Evolutionary conservation across 495 filamentous ascomycete genomes (phyloP).

Genomic region (Hyaloscypha hepaticicola): DNA sequence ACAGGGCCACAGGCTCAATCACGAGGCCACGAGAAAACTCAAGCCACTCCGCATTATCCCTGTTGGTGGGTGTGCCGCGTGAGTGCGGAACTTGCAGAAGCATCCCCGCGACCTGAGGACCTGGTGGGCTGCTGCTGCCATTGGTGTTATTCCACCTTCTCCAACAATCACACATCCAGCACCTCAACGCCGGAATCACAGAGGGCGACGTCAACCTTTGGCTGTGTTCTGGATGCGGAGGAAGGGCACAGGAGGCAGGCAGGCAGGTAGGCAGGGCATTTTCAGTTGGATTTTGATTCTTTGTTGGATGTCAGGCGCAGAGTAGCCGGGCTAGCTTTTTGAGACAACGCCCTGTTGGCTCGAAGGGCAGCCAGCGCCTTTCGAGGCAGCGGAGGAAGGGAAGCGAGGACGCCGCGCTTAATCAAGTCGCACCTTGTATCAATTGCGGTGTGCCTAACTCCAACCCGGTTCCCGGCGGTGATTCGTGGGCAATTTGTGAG

Average conservation of each 20-base stretch:
- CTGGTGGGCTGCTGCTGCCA: neutral
- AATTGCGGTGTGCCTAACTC: neutral
- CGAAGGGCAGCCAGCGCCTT: neutral
- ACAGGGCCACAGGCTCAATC: slow-evolving; percentile 21
- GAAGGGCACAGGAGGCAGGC: neutral
- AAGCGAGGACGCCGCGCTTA: slow-evolving; percentile 13
- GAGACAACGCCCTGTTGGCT: neutral
- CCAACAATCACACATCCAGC: slow-evolving; percentile 14
- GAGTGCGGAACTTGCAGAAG: slow-evolving; percentile 15
- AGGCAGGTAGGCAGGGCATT: too few relatives aligned
- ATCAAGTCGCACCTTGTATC: slow-evolving; percentile 4
- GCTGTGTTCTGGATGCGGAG: neutral
- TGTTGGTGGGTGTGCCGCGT: slow-evolving; percentile 1
- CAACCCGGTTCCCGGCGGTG: neutral
- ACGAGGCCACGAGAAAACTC: slow-evolving; percentile 25
- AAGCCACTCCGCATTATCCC: slow-evolving; percentile 26
- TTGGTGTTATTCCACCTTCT: neutral
- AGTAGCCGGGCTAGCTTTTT: neutral
- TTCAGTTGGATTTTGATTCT: too few relatives aligned
- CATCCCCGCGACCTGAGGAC: slow-evolving; percentile 3
- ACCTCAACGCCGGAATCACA: neutral
- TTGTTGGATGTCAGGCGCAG: too few relatives aligned
- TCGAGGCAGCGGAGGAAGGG: neutral
- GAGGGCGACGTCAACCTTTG: neutral
- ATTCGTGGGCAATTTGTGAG: slow-evolving; percentile 2